Evolutionary conservation across 495 filamentous ascomycete genomes (phyloP).

Genomic region (Neurospora sp.): DNA sequence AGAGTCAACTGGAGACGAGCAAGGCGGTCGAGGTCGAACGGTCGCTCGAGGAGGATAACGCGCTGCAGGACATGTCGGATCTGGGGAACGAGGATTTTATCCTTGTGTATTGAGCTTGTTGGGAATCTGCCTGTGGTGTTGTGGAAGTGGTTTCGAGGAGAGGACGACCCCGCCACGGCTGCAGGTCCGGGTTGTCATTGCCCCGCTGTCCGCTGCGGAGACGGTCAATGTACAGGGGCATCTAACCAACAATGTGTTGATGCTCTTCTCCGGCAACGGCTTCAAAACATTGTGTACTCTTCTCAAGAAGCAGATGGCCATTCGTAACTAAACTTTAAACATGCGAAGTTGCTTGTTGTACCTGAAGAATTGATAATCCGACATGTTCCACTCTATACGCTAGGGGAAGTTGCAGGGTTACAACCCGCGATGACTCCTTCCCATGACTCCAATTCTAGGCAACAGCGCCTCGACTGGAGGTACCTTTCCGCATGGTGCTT

Average conservation of each 20-base stretch:
- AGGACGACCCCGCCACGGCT: background rate
- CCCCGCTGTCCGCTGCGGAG: background rate
- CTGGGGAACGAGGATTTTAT: slow-evolving; percentile 49
- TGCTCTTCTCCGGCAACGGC: background rate
- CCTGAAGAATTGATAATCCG: background rate
- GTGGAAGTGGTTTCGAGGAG: background rate
- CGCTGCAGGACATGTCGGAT: slow-evolving; percentile 43
- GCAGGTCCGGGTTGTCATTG: background rate
- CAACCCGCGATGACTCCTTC: background rate
- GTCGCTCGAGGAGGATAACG: slow-evolving; percentile 35
- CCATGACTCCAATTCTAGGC: background rate
- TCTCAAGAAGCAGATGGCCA: background rate
- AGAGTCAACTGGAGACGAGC: slow-evolving; percentile 30
- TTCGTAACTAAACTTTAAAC: background rate
- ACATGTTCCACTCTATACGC: background rate
- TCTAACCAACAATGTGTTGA: background rate
- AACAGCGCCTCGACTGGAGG: background rate
- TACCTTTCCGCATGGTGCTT: background rate
- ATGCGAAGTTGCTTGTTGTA: background rate
- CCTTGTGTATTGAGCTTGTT: slow-evolving; percentile 37
- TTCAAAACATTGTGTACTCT: background rate
- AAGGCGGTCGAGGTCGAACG: slow-evolving; percentile 36
- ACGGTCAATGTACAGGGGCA: background rate
- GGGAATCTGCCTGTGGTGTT: background rate
- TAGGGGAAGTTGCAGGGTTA: background rate